phyloP scores from a whole-genome alignment of 768 basidiomycete species.

The Boletus sp. region DNA sequence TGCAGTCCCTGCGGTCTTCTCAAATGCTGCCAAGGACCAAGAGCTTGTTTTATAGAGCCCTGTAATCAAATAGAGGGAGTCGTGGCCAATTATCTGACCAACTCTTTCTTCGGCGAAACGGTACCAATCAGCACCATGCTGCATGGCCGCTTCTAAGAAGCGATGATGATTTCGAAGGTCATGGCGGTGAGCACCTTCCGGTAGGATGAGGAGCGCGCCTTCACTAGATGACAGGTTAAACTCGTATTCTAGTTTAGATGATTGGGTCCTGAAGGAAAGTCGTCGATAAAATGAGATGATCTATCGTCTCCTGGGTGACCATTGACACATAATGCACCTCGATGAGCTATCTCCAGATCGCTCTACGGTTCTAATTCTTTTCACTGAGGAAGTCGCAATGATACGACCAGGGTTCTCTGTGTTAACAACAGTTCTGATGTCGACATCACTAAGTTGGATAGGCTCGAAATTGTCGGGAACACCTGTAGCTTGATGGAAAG shows the following conservation, averaged over 20 bases:
- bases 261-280: background rate
- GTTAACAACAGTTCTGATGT: too few species aligned
- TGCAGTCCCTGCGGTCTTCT: background rate
- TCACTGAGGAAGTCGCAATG: too few species aligned
- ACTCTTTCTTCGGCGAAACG: slow-evolving; percentile 19
- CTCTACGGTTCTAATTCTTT: too few species aligned
- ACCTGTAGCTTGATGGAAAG: too few species aligned
- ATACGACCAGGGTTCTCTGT: too few species aligned
- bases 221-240: slow-evolving; percentile 16
- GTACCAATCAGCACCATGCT: slow-evolving; percentile 30
- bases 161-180: slow-evolving; percentile 18
- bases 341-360: too few species aligned
- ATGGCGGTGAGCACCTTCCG: slow-evolving; percentile 25
- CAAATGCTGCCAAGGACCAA: slow-evolving; percentile 31
- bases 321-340: too few species aligned
- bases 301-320: too few species aligned
- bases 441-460: too few species aligned
- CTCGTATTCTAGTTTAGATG: background rate
- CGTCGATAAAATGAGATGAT: background rate
- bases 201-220: slow-evolving; percentile 33
- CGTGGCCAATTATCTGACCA: slow-evolving; percentile 17
- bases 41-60: slow-evolving; percentile 2
- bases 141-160: slow-evolving; percentile 18
- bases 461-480: too few species aligned
- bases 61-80: slow-evolving; percentile 31